These are phyloP conservation scores for Mitragyna speciosa DNA, from an alignment of 257 asterid species.

Conservation along the genomic window DNA sequence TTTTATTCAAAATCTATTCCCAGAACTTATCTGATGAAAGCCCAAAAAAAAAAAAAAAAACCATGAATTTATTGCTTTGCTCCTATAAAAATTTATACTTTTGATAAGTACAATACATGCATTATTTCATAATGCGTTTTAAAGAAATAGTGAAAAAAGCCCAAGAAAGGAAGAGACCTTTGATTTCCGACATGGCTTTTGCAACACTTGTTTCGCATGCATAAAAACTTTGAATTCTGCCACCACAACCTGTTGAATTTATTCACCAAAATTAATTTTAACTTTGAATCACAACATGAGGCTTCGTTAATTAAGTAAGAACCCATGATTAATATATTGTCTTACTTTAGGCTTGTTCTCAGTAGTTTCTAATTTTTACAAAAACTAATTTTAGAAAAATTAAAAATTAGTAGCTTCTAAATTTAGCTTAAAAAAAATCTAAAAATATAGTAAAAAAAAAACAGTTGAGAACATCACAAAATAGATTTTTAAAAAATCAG, in stretches of 20 bases:
- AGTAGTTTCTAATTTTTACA: too few relatives aligned
- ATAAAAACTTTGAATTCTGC: constrained; percentile 62
- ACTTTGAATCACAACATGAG: not conserved
- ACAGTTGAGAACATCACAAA: too few relatives aligned
- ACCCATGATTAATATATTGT: not conserved
- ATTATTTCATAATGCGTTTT: not conserved
- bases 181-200: constrained; percentile 58
- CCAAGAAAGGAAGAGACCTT: constrained; percentile 47
- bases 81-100: not conserved
- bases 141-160: not conserved
- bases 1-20: not conserved
- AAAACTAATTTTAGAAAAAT: too few relatives aligned
- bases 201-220: constrained; percentile 86
- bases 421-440: too few relatives aligned
- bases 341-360: too few relatives aligned
- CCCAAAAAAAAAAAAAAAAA: not conserved
- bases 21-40: not conserved
- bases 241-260: constrained; percentile 39
- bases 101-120: not conserved
- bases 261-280: not conserved
- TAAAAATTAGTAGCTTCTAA: too few relatives aligned
- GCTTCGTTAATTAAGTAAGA: not conserved
- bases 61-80: not conserved
- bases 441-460: too few relatives aligned
- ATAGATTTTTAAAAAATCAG: too few relatives aligned